Evolutionary conservation across 2,329 filamentous ascomycete genomes (phyloP).

Genomic region (Xenoacremonium recifei): DNA sequence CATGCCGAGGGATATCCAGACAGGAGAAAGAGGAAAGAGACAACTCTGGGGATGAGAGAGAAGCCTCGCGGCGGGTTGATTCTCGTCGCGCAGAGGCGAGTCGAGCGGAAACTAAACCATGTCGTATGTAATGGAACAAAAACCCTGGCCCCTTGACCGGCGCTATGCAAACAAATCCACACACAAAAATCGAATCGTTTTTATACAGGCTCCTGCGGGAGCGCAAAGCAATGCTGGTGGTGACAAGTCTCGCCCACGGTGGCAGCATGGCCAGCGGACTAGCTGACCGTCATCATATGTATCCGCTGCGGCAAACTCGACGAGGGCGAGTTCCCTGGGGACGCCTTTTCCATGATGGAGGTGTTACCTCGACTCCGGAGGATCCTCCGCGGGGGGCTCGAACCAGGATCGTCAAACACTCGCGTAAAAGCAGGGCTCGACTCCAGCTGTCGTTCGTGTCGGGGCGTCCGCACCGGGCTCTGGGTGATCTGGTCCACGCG

Average conservation of each 20-base stretch:
- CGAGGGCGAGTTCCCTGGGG: constrained; percentile 53
- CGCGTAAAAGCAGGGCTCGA: constrained; percentile 67
- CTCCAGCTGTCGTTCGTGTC: constrained; percentile 44
- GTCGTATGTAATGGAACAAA: constrained; percentile 15
- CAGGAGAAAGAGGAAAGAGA: constrained; percentile 7
- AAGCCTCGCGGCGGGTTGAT: constrained; percentile 1
- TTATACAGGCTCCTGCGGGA: constrained; percentile 28
- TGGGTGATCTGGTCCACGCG: constrained; percentile 57
- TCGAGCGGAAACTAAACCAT: constrained; percentile 10
- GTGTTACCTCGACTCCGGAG: constrained; percentile 54
- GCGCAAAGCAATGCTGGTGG: constrained; percentile 16
- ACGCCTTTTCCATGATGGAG: constrained; percentile 47
- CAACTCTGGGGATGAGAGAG: constrained; percentile 4
- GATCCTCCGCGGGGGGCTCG: constrained; percentile 51
- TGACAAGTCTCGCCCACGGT: not conserved
- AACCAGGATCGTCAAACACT: constrained; percentile 62
- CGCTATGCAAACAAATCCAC: constrained; percentile 38
- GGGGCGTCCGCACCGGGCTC: constrained; percentile 53
- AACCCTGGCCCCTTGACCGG: constrained; percentile 26
- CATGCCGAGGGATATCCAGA: constrained; percentile 8
- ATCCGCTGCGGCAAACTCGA: constrained; percentile 51
- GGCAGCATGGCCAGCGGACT: constrained; percentile 16
- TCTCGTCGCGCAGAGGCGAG: constrained; percentile 5
- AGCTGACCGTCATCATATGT: constrained; percentile 65
- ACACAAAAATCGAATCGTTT: constrained; percentile 28